Base-by-base conservation (phyloP, 352 stramenopile genomes). In the Globisporangium cederbergense region DNA sequence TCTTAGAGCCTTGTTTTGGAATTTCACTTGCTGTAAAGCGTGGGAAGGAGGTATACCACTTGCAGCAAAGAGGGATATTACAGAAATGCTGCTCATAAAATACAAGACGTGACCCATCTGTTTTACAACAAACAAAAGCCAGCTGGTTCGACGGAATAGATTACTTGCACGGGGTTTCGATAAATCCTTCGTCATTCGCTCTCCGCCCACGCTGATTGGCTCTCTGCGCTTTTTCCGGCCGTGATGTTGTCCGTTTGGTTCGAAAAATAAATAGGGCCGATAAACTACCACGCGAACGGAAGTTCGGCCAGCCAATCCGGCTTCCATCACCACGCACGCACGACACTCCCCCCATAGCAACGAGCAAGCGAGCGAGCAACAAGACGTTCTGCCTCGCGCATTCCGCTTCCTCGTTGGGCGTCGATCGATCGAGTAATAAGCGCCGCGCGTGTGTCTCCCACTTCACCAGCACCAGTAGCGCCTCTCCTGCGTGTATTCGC, bases 321-420 rank as follows among this genome's bases (percentile, higher is more conserved):
- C 40, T 45, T 45, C 34, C 34, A 4, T 45, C 14, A 13, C 40
- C 40, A 45, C 14, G 18, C 20, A 28, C 20, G 47, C 6, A 36
- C 30, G 16, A 14, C 50, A 40, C 50, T 56, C 14, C 50, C 50
- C 49, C 50, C 50, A 56, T 22, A 56, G 22, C 50, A 56, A 38
- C 28, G 10, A 55, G 4, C 46, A 52, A n/a, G 11, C 30, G 51
- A 34, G 14, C 59, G 5, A 50, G 32, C 43, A 22, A 50, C 32
- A 47, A 16, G 42, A 28, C 8, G n/a, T n/a, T 18, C 34, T 16
- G 28, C 56, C 43, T 22, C 9, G 38, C 13, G 55, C 55, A 51
- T 34, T 47, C 40, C 55, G 55, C 42, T 47, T 60, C 22, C 38
- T 36, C 38, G 55, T 60, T 9, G 51, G 14, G 51, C 51, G 20